Evolutionary conservation across 768 basidiomycete species (phyloP), one percentile per base, ranked within the genome.

Genomic region (Dendrothele bispora): DNA sequence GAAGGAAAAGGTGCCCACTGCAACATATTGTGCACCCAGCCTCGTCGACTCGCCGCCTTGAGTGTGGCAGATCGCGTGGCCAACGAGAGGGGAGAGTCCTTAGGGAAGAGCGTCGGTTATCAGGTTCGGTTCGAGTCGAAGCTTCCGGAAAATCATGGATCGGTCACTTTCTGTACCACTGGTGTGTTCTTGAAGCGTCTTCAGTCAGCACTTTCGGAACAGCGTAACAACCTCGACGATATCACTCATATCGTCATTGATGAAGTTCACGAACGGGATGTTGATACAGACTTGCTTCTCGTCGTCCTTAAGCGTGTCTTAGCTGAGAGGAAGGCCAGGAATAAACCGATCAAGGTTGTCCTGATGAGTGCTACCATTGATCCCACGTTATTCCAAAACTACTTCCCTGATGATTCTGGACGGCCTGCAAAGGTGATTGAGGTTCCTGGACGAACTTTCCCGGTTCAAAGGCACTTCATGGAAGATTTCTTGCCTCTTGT

Each of bases 351-450:
- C 65, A 94, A 93, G 65, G 74, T 98, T 53, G 68, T 97, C 35
- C 78, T 98, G 47, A 97, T 98, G 94, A 95, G 91, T 59, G 95
- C 95, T 7, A 98, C 95, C 36, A 91, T 98, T 61, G 91, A 97
- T 57, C 88, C 94, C 7, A 79, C 79, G 0, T 75, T 95, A 21
- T 98, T 97, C 79, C 86, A 89, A 60, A 70, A 77, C 10, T 98
- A 98, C 70, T 98, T 98, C 72, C 69, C 73, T 7, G 80, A 87
- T 58, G 70, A 78, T 15, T 51, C 66, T 1, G 83, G 82, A 18
- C 60, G 69, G 12, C 83, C 79, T 2, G 88, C 91, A 0, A 73
- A 77, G 17, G 80, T 90, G 14, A 76, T 92, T 29, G 86, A 91
- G 49, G 73, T 97, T 26, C 91, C 93, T n/a, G 95, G 95, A 41